Percentiles rank a stretch among this genome's conserved stretches.
Evolutionary conservation across 495 filamentous ascomycete species (phyloP).

Genomic region (Talaromyces wortmannii): DNA sequence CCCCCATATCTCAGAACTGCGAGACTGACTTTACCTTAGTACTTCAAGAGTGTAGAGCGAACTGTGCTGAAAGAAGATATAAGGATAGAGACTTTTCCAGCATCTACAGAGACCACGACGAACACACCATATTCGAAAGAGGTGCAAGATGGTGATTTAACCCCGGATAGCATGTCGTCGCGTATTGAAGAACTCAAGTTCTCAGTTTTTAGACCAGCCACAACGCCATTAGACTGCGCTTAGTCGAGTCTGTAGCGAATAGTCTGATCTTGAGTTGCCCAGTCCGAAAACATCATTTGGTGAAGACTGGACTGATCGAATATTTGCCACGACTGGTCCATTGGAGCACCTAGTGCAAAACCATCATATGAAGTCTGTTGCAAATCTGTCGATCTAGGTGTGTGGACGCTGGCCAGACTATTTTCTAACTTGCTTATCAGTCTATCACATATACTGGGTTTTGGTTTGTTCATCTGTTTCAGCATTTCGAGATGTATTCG

Average conservation of each 20-base stretch:
- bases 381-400: constrained; percentile 1
- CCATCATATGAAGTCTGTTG: constrained; percentile 1
- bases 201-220: background rate
- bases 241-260: background rate
- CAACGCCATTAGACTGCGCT: background rate
- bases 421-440: constrained; percentile 4
- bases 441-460: constrained; percentile 3
- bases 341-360: background rate
- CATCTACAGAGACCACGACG: constrained; percentile 33
- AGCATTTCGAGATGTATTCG: constrained; percentile 7
- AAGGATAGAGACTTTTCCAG: constrained; percentile 19
- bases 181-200: constrained; percentile 26
- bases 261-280: background rate
- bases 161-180: constrained; percentile 64
- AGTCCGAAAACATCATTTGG: constrained; percentile 4
- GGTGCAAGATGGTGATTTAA: constrained; percentile 43
- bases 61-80: background rate
- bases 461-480: constrained; percentile 3
- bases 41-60: constrained; percentile 8
- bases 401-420: constrained; percentile 2
- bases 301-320: constrained; percentile 5
- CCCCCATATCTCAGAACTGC: constrained; percentile 51
- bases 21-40: constrained; percentile 9
- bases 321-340: constrained; percentile 5
- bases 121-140: constrained; percentile 21